Evolutionary conservation across 441 rosid species (phyloP), one percentile per base, ranked within the genome.

Genomic region (Euphorbia schlechtendalii): DNA sequence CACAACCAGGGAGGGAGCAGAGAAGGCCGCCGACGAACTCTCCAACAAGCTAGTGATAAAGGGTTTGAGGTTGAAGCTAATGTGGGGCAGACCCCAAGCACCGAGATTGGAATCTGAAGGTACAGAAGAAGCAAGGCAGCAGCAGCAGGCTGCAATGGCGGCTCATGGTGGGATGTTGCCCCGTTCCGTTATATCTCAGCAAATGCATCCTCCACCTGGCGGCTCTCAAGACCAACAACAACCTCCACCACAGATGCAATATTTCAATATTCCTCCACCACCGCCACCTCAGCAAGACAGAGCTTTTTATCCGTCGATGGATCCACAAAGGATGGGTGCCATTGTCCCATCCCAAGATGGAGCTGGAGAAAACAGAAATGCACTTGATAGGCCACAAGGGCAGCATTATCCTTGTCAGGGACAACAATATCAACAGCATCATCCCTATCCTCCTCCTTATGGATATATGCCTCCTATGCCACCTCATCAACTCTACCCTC

Each of bases 301-400:
- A 74, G 70, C 97, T 7, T 87, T 36, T 65, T 90, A 94, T 75
- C 96, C 97, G 21, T 90, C 99, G 38, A 94, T 94, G 99, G 97
- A 94, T 77, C 99, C 97, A 54, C 99, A 89, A 67, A 78, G 99
- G 73, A 94, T 94, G 99, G 97, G 97, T 66, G 97, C 97, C 4
- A 64, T 90, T 72, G 75, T 94, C 69, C 87, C 90, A 4, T 73
- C 87, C 62, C 94, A 89, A 61, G 99, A 94, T 25, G 92, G 89
- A 17, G 63, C 86, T 22, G 65, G 62, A 18, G 95, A 93, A 72
- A 82, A 72, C 74, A 83, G 66, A 68, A 73, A 86, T 21, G 84
- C 82, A 58, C n/a, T n/a, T n/a, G n/a, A n/a, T n/a, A n/a, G n/a
- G n/a, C 27, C 70, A 53, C 83, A 63, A 41, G 77, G 73, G 20